phyloP scores from a whole-genome alignment of 192 early-diverging fungal genomes.

The Umbelopsis sp. region DNA sequence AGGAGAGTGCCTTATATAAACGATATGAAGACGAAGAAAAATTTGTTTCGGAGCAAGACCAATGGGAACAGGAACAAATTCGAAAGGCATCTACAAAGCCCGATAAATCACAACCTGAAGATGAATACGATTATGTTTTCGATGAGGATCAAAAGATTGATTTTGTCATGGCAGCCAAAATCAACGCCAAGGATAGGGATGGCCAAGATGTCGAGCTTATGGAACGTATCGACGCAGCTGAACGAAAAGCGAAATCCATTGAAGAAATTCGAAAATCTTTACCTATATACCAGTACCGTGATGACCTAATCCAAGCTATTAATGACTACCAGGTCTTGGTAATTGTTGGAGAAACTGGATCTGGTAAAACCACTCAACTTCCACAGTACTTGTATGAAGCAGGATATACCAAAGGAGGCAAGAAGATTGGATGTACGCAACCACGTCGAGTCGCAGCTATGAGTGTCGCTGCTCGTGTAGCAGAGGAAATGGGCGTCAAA shows the following conservation, averaged over 20 bases:
- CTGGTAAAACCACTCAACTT: conserved; percentile 98
- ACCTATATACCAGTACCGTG: conserved; percentile 87
- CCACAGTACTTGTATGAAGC: conserved; percentile 96
- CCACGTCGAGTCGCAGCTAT: conserved; percentile 98
- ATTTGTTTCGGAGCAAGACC: conserved; percentile 86
- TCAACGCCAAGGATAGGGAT: conserved; percentile 54
- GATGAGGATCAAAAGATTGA: conserved; percentile 87
- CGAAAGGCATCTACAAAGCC: conserved; percentile 59
- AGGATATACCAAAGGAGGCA: conserved; percentile 86
- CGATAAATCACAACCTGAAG: conserved; percentile 46
- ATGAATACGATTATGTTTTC: conserved; percentile 92
- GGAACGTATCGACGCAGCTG: conserved; percentile 59
- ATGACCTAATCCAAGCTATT: conserved; percentile 83
- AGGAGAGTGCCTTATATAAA: conserved; percentile 82
- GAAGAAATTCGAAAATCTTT: conserved; percentile 82
- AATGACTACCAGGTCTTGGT: conserved; percentile 87
- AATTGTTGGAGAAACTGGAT: conserved; percentile 97
- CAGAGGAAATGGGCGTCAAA: conserved; percentile 95
- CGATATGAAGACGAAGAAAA: conserved; percentile 86
- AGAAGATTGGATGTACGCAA: conserved; percentile 95
- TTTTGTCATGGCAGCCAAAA: conserved; percentile 79
- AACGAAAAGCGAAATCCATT: conserved; percentile 69
- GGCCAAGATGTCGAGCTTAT: conserved; percentile 55
- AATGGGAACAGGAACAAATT: conserved; percentile 91
- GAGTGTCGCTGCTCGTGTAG: conserved; percentile 95